A percentile compares a stretch with the other conserved stretches of the same genome.
Conservation (phyloP, 441 rosid species). For the Arabidopsis hybrid region DNA sequence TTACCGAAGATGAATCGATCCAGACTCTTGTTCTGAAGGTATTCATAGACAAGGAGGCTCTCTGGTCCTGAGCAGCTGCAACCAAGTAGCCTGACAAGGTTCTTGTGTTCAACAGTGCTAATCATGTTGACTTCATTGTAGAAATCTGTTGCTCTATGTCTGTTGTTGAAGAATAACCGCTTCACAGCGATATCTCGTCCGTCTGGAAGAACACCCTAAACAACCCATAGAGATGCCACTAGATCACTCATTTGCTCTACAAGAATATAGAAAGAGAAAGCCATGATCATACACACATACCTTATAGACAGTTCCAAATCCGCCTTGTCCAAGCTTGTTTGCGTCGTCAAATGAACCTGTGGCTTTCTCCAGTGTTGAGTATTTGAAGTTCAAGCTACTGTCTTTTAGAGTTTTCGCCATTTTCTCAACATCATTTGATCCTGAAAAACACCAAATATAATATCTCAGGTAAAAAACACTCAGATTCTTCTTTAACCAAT, state of each 20-base stretch:
- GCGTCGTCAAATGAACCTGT: slow-evolving; percentile 70
- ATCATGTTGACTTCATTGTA: slow-evolving; percentile 93
- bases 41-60: slow-evolving; percentile 93
- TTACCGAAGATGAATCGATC: slow-evolving; percentile 85
- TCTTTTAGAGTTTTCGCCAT: slow-evolving; percentile 74
- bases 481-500: neutral
- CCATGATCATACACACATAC: slow-evolving; percentile 43
- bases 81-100: slow-evolving; percentile 86
- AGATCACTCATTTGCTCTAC: slow-evolving; percentile 12
- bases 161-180: slow-evolving; percentile 87
- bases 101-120: slow-evolving; percentile 85
- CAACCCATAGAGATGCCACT: slow-evolving; percentile 6
- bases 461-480: neutral
- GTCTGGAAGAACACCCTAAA: slow-evolving; percentile 82
- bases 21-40: slow-evolving; percentile 81
- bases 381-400: slow-evolving; percentile 91
- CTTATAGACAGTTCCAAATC: slow-evolving; percentile 96
- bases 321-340: slow-evolving; percentile 97
- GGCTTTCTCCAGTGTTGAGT: slow-evolving; percentile 87
- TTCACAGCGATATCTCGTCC: slow-evolving; percentile 97
- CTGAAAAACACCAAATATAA: slow-evolving; percentile 46
- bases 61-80: slow-evolving; percentile 95
- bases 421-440: slow-evolving; percentile 69
- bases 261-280: neutral
- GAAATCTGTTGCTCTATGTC: slow-evolving; percentile 89